Base-by-base conservation (phyloP, 768 basidiomycete species). In the Trametes cingulata region DNA sequence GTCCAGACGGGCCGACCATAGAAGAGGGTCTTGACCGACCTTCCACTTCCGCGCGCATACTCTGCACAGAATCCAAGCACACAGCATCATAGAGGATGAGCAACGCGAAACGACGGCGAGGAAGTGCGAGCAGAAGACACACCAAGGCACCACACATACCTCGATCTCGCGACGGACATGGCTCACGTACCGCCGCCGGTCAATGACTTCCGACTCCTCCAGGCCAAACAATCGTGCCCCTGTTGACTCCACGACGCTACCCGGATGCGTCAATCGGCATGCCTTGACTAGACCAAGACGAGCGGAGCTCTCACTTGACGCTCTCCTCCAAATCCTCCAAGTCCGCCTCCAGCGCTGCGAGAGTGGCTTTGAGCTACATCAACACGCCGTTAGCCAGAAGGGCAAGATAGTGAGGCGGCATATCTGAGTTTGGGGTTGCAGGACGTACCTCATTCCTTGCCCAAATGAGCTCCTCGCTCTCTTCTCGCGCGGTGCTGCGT, bases 311-410 rank as follows among this genome's bases (percentile, higher is more conserved):
- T 64, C 72, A 92, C 91, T 85, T 87, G 43, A 98, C 95, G 68
- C 92, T 94, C 69, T 93, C 93, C 50, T 97, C 95, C n/a, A 98
- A 75, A 71, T 94, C 94, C 61, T 94, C 92, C 22, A 96, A 71
- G 75, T 98, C 95, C 0, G 89, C 88, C 69, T 95, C 91, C 25
- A 98, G 76, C 1, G 87, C 76, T 0, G 85, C 81, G 9, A 98
- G 80, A 1, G 90, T 90, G 0, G 85, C 86, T 72, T 86, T 87
- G 53, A 97, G 76, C 89, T 68, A 55, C 61, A 62, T 7, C 20
- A 20, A 8, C 33, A 47, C 24, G 12, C 45, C 6, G 25, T 33
- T 20, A 0, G 9, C 27, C 13, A 55, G 1, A 8, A 1, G 10
- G 12, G 22, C 47, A 35, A 19, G 15, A 55, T 45, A 42, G 12